Conservation (phyloP, 1,284 basidiomycete genomes). For the Leccinum ponderosum region DNA sequence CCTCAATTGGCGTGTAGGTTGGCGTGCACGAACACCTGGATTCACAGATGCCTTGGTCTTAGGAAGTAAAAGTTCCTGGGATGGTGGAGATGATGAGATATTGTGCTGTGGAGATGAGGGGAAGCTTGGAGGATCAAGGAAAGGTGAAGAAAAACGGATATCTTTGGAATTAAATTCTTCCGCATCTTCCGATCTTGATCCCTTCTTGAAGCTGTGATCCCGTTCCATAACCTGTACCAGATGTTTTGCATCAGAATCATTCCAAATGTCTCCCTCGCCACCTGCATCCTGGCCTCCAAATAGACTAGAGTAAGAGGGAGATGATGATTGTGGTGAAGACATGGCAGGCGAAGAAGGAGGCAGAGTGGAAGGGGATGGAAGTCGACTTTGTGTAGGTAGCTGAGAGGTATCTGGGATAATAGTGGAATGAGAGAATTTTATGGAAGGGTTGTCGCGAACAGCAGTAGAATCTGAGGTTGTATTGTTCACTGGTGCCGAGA, state of each 20-base stretch:
- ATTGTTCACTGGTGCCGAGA: background rate
- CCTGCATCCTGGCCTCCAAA: background rate
- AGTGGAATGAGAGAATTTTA: background rate
- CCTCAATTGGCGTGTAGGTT: background rate
- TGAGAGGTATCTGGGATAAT: background rate
- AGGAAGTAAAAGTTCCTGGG: background rate
- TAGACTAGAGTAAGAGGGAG: background rate
- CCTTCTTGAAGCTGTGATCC: background rate
- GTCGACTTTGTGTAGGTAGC: background rate
- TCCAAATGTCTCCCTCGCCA: background rate
- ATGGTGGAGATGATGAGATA: background rate
- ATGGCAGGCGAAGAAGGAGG: background rate
- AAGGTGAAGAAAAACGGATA: background rate
- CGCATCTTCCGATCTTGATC: background rate
- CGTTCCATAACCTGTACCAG: background rate
- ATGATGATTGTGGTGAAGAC: background rate
- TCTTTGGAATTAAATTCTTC: background rate
- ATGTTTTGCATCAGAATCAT: background rate
- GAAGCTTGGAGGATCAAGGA: background rate
- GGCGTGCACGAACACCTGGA: background rate
- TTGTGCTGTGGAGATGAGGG: background rate
- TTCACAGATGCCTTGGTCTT: background rate
- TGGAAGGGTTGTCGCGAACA: background rate
- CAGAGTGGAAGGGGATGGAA: background rate
- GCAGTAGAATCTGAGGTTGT: background rate